Conservation (phyloP, 495 filamentous ascomycete species). For the Podospora pseudoanserina region DNA sequence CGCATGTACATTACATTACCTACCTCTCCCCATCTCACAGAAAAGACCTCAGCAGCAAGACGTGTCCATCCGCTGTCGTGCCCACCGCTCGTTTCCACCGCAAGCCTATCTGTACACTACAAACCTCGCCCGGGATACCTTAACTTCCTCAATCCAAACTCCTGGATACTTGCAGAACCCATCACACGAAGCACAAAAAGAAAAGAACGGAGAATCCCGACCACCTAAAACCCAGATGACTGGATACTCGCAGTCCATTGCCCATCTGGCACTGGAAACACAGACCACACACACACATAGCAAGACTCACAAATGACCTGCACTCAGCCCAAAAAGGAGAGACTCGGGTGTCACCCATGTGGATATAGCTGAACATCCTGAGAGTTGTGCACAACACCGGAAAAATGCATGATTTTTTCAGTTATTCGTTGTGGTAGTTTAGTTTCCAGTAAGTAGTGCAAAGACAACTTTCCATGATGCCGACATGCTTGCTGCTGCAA, state of each 20-base stretch:
- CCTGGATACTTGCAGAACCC: neutral
- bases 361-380: neutral
- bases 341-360: neutral
- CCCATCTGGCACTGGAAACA: neutral
- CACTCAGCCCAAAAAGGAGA: neutral
- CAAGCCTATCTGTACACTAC: neutral
- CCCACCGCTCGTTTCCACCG: neutral
- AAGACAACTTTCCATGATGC: neutral
- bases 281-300: neutral
- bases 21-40: neutral
- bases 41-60: neutral
- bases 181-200: neutral
- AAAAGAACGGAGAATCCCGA: neutral
- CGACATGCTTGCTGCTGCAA: neutral
- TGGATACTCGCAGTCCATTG: neutral
- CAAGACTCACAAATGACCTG: neutral
- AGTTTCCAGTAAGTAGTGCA: neutral
- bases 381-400: neutral
- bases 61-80: neutral
- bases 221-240: neutral
- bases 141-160: neutral
- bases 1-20: neutral
- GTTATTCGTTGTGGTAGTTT: neutral
- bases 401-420: neutral
- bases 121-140: neutral